These are phyloP conservation scores for Tylopilus felleus DNA, from an alignment of 768 basidiomycete genomes.

Conservation along the genomic window DNA sequence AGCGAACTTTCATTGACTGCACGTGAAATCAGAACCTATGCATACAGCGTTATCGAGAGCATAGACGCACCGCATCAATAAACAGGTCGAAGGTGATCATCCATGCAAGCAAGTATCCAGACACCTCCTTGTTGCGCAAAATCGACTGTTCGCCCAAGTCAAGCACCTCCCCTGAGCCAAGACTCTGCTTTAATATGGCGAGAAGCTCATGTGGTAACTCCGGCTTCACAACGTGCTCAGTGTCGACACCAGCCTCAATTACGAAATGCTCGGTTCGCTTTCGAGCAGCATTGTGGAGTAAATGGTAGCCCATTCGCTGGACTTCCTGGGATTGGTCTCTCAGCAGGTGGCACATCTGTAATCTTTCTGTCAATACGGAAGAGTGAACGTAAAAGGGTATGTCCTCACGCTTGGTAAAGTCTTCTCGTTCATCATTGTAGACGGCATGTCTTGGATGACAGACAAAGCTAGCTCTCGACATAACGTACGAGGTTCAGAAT, in stretches of 20 bases:
- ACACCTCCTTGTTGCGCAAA: slow-evolving; percentile 37
- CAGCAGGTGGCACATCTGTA: slow-evolving; percentile 78
- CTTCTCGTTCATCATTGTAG: slow-evolving; percentile 56
- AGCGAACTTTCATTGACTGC: slow-evolving; percentile 85
- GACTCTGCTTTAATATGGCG: slow-evolving; percentile 50
- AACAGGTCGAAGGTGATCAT: slow-evolving; percentile 88
- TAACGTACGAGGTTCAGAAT: slow-evolving; percentile 57
- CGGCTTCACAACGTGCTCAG: slow-evolving; percentile 49
- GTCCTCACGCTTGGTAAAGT: slow-evolving; percentile 59
- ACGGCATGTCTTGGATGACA: slow-evolving; percentile 64
- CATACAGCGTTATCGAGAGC: no score
- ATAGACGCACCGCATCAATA: slow-evolving; percentile 65
- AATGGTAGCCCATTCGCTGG: slow-evolving; percentile 73
- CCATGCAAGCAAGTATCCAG: slow-evolving; percentile 81
- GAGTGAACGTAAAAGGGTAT: neutral
- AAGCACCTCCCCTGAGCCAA: slow-evolving; percentile 39
- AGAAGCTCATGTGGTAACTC: slow-evolving; percentile 69
- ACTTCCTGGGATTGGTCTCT: slow-evolving; percentile 59
- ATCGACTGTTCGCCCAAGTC: slow-evolving; percentile 41
- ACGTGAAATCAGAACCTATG: neutral
- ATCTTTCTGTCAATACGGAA: neutral
- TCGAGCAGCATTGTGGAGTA: slow-evolving; percentile 66
- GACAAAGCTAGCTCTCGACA: slow-evolving; percentile 68
- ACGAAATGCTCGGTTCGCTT: slow-evolving; percentile 81
- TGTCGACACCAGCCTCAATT: slow-evolving; percentile 81